Percentiles rank a stretch among this genome's conserved stretches.
Conservation (phyloP, 306 rosid species). For the Malus sylvestris region DNA sequence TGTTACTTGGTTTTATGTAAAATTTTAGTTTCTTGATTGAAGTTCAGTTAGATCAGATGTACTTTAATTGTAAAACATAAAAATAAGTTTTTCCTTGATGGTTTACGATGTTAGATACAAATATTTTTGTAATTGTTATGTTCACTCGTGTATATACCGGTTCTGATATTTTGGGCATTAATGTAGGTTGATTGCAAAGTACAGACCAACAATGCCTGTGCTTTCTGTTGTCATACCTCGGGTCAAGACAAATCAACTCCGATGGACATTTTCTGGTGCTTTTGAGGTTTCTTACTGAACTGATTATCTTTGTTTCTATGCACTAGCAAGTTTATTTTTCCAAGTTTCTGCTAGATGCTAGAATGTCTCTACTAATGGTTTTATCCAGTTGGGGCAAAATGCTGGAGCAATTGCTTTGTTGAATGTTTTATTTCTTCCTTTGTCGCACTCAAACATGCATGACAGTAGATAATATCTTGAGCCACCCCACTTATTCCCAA, state of each 20-base stretch:
- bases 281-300: conserved; percentile 54
- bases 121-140: neutral
- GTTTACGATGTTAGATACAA: neutral
- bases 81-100: neutral
- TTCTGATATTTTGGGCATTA: neutral
- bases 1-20: neutral
- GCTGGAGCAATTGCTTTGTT: no score
- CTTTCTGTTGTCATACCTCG: conserved; percentile 85
- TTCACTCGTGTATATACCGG: neutral
- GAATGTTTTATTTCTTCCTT: no score
- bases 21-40: neutral
- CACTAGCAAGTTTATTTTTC: neutral
- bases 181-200: conserved; percentile 82
- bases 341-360: neutral
- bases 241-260: conserved; percentile 68
- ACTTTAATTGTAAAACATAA: neutral
- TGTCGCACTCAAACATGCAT: no score
- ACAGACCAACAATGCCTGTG: conserved; percentile 96
- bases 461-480: no score
- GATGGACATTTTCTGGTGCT: conserved; percentile 82
- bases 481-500: no score
- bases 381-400: no score
- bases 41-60: neutral
- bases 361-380: no score
- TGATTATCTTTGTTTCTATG: neutral